Conservation (phyloP, 83 land plant genomes). For the Thuja plicata region DNA sequence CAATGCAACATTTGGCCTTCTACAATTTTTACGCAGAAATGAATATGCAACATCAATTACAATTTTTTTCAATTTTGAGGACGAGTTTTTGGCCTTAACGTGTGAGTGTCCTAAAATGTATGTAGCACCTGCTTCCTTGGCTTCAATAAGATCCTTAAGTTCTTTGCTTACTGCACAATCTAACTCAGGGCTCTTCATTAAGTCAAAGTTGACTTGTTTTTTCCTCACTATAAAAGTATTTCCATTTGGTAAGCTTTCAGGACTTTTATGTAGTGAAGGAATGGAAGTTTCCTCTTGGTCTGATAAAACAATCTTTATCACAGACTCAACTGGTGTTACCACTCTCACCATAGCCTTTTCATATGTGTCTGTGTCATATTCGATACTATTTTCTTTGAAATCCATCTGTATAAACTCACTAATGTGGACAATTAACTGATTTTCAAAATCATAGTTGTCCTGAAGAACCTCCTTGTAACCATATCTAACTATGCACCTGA, state of each 20-base stretch:
- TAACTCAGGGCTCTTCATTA: slow-evolving; percentile 27
- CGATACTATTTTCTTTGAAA: background rate
- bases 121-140: slow-evolving; percentile 30
- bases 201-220: slow-evolving; percentile 30
- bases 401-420: slow-evolving; percentile 45
- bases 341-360: background rate
- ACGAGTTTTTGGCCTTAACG: slow-evolving; percentile 23
- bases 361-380: background rate
- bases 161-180: slow-evolving; percentile 14
- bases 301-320: background rate
- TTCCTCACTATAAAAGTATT: background rate
- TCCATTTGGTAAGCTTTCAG: background rate
- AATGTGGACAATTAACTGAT: slow-evolving; percentile 25
- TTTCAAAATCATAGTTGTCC: slow-evolving; percentile 45
- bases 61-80: slow-evolving; percentile 23
- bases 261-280: background rate
- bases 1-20: slow-evolving; percentile 19
- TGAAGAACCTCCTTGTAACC: slow-evolving; percentile 58
- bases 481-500: slow-evolving; percentile 49
- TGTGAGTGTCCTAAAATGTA: slow-evolving; percentile 34
- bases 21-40: slow-evolving; percentile 26
- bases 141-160: slow-evolving; percentile 27
- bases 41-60: slow-evolving; percentile 22
- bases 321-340: slow-evolving; percentile 10
- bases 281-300: background rate